Percentiles rank a stretch among this genome's conserved stretches.
Conservation (phyloP, 2,329 filamentous ascomycete species). For the Ophiobolus disseminans region DNA sequence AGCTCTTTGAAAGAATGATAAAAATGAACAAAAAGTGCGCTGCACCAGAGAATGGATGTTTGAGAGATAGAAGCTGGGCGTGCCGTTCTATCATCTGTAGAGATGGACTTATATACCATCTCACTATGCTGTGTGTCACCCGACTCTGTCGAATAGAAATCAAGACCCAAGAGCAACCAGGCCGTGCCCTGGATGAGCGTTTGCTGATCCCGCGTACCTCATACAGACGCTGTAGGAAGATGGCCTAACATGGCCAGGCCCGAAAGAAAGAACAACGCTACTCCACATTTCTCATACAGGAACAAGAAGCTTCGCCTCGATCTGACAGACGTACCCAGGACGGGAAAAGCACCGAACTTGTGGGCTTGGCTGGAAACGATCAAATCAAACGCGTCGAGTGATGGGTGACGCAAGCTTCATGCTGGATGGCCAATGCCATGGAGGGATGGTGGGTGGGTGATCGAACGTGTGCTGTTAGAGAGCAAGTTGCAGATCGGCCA, state of each 20-base stretch:
- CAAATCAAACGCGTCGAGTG: conserved; percentile 44
- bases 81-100: conserved; percentile 17
- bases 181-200: conserved; percentile 24
- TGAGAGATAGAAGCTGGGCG: conserved; percentile 25
- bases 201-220: conserved; percentile 39
- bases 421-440: conserved; percentile 26
- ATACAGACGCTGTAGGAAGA: conserved; percentile 45
- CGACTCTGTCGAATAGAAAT: conserved; percentile 16
- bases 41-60: conserved; percentile 36
- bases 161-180: conserved; percentile 17
- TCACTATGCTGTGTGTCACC: conserved; percentile 5
- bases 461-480: conserved; percentile 45
- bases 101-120: conserved; percentile 31
- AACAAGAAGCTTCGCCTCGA: conserved; percentile 24
- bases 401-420: conserved; percentile 26
- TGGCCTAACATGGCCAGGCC: conserved; percentile 32
- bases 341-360: conserved; percentile 21
- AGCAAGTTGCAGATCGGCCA: conserved; percentile 41
- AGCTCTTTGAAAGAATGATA: conserved; percentile 43
- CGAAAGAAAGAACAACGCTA: conserved; percentile 20
- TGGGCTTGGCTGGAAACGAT: conserved; percentile 33
- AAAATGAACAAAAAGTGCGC: conserved; percentile 39
- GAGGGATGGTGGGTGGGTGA: conserved; percentile 26
- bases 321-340: conserved; percentile 26
- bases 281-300: conserved; percentile 41